A percentile compares a stretch with the other conserved stretches of the same genome.
phyloP scores from a whole-genome alignment of 108 stramenopile species.

The Nitzschia inconspicua region DNA sequence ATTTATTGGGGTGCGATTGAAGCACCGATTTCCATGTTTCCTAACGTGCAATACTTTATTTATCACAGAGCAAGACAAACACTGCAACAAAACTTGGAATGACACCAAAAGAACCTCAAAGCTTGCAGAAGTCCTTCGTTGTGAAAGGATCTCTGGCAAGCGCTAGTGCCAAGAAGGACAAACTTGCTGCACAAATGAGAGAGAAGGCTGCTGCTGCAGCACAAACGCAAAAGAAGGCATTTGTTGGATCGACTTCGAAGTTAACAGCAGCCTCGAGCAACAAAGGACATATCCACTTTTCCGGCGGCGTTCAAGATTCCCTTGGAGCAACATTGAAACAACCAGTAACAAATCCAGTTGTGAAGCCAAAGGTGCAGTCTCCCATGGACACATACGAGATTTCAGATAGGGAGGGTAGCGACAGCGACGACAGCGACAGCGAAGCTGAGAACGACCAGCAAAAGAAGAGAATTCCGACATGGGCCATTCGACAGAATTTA shows the following conservation, averaged over 20 bases:
- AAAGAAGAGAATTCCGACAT: conserved; percentile 70
- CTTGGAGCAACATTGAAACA: conserved; percentile 21
- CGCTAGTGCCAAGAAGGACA: conserved; percentile 22
- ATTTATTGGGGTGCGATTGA: conserved; percentile 2
- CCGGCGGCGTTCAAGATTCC: neutral
- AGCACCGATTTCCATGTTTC: neutral
- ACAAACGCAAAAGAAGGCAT: conserved; percentile 17
- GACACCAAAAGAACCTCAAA: conserved; percentile 16
- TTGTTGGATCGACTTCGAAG: conserved; percentile 1
- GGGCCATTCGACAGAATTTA: conserved; percentile 68
- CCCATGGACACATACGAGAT: conserved; percentile 87
- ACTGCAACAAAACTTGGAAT: conserved; percentile 25
- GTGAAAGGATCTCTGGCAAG: conserved; percentile 22
- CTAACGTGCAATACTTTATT: neutral
- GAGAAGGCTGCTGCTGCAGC: conserved; percentile 56
- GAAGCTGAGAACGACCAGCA: conserved; percentile 50
- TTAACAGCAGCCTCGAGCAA: conserved; percentile 5
- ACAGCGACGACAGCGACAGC: conserved; percentile 66
- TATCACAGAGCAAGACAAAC: conserved; percentile 28
- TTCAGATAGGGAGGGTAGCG: conserved; percentile 75
- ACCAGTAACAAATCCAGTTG: neutral
- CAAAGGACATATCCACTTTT: conserved; percentile 3
- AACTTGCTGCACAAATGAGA: conserved; percentile 64
- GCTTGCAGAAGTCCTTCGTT: conserved; percentile 13
- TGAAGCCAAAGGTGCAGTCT: conserved; percentile 17